Base-by-base conservation (phyloP, 768 basidiomycete species). In the Boletus vermiculosoides region DNA sequence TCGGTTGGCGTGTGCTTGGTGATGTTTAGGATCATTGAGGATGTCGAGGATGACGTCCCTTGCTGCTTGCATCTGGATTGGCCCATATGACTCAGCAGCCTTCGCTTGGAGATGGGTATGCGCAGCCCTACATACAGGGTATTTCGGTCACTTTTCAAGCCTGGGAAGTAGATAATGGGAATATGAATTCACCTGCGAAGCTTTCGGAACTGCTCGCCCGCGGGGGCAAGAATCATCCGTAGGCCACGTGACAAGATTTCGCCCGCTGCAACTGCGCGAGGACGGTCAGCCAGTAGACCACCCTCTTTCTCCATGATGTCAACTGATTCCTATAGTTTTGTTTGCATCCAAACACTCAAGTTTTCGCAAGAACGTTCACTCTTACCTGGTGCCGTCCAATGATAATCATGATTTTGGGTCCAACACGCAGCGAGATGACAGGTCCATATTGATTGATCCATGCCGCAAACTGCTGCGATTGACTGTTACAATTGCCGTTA, bases 261-360 rank as follows among this genome's bases (percentile, higher is more conserved):
- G 6, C 85, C 85, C 0, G 80, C 84, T 1, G 85, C 77, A 44
- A 87, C 82, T 13, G 74, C 75, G 4, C 72, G 68, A 22, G 85
- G 85, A 49, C 85, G 73, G 61, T 85, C 85, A 0, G 78, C 80
- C n/a, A 82, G 68, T 5, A 74, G 59, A 5, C 80, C 78, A n/a
- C 85, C 84, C 60, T 86, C 82, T 50, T 81, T 82, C 63, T 87
- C 85, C 83, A 87, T 82, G 54, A 87, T 80, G 22, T 86, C 84
- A 0, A 85, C 76, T 0, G 85, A 84, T 37, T 83, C 83, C 67
- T 85, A 68, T 11, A 7, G 36, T 23, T 11, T n/a, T 11, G 40
- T 37, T 45, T 39, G 44, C 1, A 23, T 13, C 44, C 2, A 25
- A n/a, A 20, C 18, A 12, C 9, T 28, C 3, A 30, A 6, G 8